Conservation (phyloP, 75 land plant genomes). For the Adiantum capillusveneris region DNA sequence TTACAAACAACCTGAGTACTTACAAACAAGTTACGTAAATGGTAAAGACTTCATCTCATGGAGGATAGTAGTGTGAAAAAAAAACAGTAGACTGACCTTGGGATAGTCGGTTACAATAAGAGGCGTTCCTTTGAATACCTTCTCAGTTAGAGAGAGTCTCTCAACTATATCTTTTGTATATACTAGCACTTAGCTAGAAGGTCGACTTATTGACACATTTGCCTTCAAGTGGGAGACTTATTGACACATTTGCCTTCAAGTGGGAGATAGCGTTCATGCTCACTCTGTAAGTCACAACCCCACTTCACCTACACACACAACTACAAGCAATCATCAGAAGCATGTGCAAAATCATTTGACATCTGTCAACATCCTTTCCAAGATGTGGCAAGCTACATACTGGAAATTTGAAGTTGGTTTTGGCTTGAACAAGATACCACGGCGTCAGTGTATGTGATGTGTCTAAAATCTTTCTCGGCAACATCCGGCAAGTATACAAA, state of each 20-base stretch:
- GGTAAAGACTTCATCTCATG: too few relatives aligned
- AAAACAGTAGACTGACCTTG: constrained; percentile 31
- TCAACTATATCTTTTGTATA: too few relatives aligned
- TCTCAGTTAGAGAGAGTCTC: constrained; percentile 92
- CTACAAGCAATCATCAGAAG: too few relatives aligned
- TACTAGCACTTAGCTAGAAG: too few relatives aligned
- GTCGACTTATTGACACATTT: too few relatives aligned
- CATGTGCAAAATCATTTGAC: too few relatives aligned
- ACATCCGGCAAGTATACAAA: constrained; percentile 48
- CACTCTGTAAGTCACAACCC: constrained; percentile 97
- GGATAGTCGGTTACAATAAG: constrained; percentile 94
- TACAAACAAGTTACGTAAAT: too few relatives aligned
- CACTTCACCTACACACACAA: constrained; percentile 88
- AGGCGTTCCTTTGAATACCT: constrained; percentile 72
- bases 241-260: too few relatives aligned
- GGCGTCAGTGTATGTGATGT: constrained; percentile 87
- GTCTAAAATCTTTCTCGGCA: constrained; percentile 78
- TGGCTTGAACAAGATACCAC: constrained; percentile 62
- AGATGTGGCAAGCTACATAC: constrained; percentile 47
- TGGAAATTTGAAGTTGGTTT: constrained; percentile 83
- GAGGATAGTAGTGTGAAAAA: too few relatives aligned
- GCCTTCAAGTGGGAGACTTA: too few relatives aligned
- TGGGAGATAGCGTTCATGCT: constrained; percentile 95
- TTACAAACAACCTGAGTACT: too few relatives aligned
- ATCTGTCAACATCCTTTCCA: too few relatives aligned